Evolutionary conservation across 2,329 filamentous ascomycete species (phyloP).

Genomic region (Talaromyces sp.): DNA sequence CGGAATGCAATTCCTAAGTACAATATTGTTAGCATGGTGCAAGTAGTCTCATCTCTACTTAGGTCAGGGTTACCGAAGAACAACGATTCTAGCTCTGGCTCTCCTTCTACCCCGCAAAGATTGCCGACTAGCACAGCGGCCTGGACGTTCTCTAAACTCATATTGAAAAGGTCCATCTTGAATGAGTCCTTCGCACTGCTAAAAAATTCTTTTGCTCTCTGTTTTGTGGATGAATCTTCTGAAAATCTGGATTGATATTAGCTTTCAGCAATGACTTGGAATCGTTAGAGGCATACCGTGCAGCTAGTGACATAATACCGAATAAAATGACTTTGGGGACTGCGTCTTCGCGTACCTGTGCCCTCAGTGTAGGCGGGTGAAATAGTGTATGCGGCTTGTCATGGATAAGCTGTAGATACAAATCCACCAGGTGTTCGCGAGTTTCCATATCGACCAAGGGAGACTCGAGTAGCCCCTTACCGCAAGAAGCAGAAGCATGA

Average conservation of each 20-base stretch:
- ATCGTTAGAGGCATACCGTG: not conserved
- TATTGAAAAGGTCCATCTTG: not conserved
- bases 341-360: not conserved
- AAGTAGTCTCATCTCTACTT: not conserved
- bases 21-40: not conserved
- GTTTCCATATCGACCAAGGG: not conserved
- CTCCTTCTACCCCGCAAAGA: not conserved
- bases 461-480: not conserved
- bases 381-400: slow-evolving; percentile 13
- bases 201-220: not conserved
- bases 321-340: not conserved
- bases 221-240: not conserved
- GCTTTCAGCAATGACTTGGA: not conserved
- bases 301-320: not conserved
- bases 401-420: slow-evolving; percentile 13
- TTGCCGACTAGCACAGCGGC: not conserved
- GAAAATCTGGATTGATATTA: not conserved
- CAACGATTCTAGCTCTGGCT: not conserved
- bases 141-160: not conserved
- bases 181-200: not conserved
- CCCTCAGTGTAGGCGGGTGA: slow-evolving; percentile 7
- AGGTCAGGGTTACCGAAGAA: not conserved
- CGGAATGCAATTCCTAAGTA: not conserved
- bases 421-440: slow-evolving; percentile 4
- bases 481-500: not conserved